A percentile compares a stretch with the other conserved stretches of the same genome.
phyloP scores from a whole-genome alignment of 129 eudicot genomes.

The Chrysanthemum lavandulifolium region DNA sequence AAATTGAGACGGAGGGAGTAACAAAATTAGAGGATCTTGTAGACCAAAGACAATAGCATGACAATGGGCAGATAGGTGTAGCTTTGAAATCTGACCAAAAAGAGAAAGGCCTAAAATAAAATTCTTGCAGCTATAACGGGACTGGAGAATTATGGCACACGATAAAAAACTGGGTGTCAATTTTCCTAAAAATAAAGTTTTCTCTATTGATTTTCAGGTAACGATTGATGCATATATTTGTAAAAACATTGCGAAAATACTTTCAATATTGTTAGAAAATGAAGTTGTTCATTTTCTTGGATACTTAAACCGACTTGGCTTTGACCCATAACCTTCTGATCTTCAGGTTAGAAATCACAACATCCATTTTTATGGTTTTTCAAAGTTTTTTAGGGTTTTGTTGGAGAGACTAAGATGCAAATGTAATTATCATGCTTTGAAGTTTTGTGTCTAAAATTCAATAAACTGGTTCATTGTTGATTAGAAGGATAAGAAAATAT shows the following conservation, averaged over 20 bases:
- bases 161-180: too few relatives aligned
- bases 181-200: background rate
- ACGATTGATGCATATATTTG: slow-evolving; percentile 76
- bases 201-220: slow-evolving; percentile 44
- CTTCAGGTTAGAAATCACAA: slow-evolving; percentile 56
- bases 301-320: slow-evolving; percentile 90
- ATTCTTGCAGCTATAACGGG: too few relatives aligned
- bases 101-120: background rate
- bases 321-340: slow-evolving; percentile 75
- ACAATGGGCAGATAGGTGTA: background rate
- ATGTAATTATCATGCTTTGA: slow-evolving; percentile 90
- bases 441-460: slow-evolving; percentile 76
- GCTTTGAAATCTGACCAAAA: background rate
- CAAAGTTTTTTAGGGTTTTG: background rate
- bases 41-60: background rate
- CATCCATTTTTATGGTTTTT: background rate
- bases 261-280: slow-evolving; percentile 59
- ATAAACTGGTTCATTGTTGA: slow-evolving; percentile 59
- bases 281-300: slow-evolving; percentile 90
- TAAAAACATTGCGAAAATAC: slow-evolving; percentile 57
- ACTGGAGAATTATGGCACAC: too few relatives aligned
- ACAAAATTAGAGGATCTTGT: background rate
- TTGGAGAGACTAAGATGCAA: slow-evolving; percentile 88
- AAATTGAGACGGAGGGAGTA: too few relatives aligned
- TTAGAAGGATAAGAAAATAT: slow-evolving; percentile 64